Percentiles rank a stretch among this genome's conserved stretches.
These are phyloP conservation scores for Rutidosis leptorrhynchoides DNA, from an alignment of 129 eudicot genomes.

Conservation along the genomic window DNA sequence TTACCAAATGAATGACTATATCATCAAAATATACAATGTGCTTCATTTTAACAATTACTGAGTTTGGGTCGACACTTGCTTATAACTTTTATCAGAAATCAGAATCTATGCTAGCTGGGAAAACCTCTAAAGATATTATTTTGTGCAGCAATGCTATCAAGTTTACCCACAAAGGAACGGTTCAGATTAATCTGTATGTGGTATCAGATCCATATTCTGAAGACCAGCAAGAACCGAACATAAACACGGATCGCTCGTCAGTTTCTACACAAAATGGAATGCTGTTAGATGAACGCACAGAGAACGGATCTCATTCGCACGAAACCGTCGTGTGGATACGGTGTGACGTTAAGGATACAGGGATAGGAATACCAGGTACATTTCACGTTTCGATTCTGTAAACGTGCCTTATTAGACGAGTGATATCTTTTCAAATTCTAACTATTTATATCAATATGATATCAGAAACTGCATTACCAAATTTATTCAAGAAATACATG, in stretches of 20 bases:
- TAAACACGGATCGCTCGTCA: slow-evolving; percentile 30
- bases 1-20: background rate
- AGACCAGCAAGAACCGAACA: slow-evolving; percentile 30
- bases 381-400: background rate
- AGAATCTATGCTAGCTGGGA: background rate
- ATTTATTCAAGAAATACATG: slow-evolving; percentile 88
- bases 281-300: slow-evolving; percentile 30
- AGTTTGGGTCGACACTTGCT: background rate
- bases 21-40: background rate
- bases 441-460: slow-evolving; percentile 17
- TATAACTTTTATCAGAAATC: background rate
- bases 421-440: background rate
- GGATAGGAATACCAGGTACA: slow-evolving; percentile 96
- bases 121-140: background rate
- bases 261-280: slow-evolving; percentile 21
- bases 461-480: slow-evolving; percentile 73
- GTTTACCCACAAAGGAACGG: slow-evolving; percentile 92
- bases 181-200: slow-evolving; percentile 73
- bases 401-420: background rate
- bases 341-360: slow-evolving; percentile 92
- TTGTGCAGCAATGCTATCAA: slow-evolving; percentile 83
- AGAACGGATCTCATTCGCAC: slow-evolving; percentile 33
- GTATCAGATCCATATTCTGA: slow-evolving; percentile 46
- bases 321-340: slow-evolving; percentile 83
- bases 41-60: background rate